phyloP scores from a whole-genome alignment of 2,329 filamentous ascomycete genomes.

The Trichoderma semiorbis region DNA sequence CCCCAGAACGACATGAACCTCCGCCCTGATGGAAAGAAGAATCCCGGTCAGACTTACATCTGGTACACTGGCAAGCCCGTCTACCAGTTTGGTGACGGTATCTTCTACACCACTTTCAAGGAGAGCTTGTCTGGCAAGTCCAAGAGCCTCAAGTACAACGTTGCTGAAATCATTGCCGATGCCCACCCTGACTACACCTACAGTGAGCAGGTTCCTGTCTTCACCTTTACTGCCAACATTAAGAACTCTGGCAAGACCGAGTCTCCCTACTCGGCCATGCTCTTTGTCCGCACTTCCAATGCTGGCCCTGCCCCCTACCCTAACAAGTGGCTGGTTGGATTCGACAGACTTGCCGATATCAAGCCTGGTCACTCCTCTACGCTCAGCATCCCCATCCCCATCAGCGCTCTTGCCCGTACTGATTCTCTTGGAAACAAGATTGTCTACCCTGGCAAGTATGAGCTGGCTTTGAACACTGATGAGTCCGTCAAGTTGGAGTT shows the following conservation, averaged over 20 bases:
- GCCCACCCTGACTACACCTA: conserved; percentile 11
- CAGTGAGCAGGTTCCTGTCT: background rate
- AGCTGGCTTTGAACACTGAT: conserved; percentile 43
- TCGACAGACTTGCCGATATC: conserved; percentile 42
- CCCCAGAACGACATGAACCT: conserved; percentile 55
- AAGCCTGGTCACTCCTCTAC: conserved; percentile 30
- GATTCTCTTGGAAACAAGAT: conserved; percentile 48
- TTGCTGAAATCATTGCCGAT: background rate
- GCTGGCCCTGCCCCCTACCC: conserved; percentile 49
- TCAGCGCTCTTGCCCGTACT: conserved; percentile 48
- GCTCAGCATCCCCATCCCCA: conserved; percentile 32
- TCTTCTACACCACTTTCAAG: conserved; percentile 55
- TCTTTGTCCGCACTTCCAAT: conserved; percentile 44
- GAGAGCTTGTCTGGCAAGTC: conserved; percentile 14
- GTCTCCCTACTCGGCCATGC: conserved; percentile 52
- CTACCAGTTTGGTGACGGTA: conserved; percentile 49
- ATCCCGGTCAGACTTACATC: conserved; percentile 54
- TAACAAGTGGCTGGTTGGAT: conserved; percentile 50
- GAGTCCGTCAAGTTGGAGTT: conserved; percentile 41
- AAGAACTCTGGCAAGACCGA: conserved; percentile 43
- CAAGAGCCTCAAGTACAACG: conserved; percentile 13
- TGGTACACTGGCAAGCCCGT: conserved; percentile 51
- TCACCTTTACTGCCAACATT: conserved; percentile 35
- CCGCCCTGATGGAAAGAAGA: conserved; percentile 39
- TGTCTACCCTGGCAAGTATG: conserved; percentile 52